phyloP scores from a whole-genome alignment of 257 asterid genomes.

The Sherardia arvensis region DNA sequence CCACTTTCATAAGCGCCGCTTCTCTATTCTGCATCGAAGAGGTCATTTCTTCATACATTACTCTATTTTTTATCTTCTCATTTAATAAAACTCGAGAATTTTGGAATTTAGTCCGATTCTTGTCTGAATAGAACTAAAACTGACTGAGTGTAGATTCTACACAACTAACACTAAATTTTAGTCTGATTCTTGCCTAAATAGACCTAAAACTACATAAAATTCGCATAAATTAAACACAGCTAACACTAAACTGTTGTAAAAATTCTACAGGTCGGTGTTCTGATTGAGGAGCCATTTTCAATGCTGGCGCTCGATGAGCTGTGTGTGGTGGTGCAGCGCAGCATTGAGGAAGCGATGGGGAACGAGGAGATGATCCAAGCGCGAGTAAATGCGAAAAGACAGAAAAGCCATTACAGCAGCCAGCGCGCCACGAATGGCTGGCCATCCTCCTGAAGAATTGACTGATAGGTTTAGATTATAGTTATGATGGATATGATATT shows the following conservation, averaged over 20 bases:
- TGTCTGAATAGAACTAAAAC: background rate
- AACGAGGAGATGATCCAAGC: conserved; percentile 49
- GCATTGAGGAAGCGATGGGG: conserved; percentile 47
- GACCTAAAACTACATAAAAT: background rate
- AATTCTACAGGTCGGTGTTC: conserved; percentile 74
- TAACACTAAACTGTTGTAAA: background rate
- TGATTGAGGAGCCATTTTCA: conserved; percentile 93
- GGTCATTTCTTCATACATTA: conserved; percentile 25
- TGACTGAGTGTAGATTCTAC: no score
- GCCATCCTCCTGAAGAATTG: conserved; percentile 27
- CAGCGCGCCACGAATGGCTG: conserved; percentile 55
- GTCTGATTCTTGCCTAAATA: background rate
- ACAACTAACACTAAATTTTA: no score
- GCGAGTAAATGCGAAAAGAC: conserved; percentile 35
- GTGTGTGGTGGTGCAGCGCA: conserved; percentile 41
- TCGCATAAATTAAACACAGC: no score
- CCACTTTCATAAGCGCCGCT: conserved; percentile 93
- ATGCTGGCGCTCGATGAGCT: conserved; percentile 93
- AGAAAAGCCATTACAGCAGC: conserved; percentile 10
- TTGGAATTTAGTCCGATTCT: background rate
- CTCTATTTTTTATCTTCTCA: background rate
- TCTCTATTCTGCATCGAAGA: conserved; percentile 93
- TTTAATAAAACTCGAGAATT: background rate
- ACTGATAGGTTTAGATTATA: background rate
- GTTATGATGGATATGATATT: background rate